phyloP scores from a whole-genome alignment of 2,329 filamentous ascomycete species.

The Alternaria gansuensis region DNA sequence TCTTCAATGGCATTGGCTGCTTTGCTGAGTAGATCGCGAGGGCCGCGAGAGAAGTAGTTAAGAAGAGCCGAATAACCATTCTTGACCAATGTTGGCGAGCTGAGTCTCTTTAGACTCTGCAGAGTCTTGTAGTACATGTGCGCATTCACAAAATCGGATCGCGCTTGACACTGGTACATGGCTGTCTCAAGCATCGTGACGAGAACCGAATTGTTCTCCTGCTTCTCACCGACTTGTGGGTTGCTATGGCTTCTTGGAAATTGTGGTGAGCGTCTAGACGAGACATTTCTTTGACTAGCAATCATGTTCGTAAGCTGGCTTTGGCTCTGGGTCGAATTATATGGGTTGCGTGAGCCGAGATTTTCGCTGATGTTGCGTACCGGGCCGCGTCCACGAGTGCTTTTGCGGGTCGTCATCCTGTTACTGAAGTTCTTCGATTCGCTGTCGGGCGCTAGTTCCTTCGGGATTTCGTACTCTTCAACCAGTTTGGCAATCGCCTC shows the following conservation, averaged over 20 bases:
- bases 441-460: conserved; percentile 68
- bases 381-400: conserved; percentile 39
- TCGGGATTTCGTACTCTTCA: conserved; percentile 81
- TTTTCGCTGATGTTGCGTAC: conserved; percentile 41
- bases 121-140: conserved; percentile 87
- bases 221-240: conserved; percentile 43
- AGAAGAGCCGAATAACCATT: conserved; percentile 76
- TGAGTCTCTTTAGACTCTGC: conserved; percentile 72
- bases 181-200: conserved; percentile 79
- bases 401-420: conserved; percentile 63
- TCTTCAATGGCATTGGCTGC: conserved; percentile 78
- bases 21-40: conserved; percentile 72
- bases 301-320: conserved; percentile 53
- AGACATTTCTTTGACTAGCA: conserved; percentile 49
- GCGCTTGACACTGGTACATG: conserved; percentile 76
- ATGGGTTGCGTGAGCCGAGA: conserved; percentile 63
- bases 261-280: conserved; percentile 49
- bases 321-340: conserved; percentile 46
- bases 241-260: conserved; percentile 55
- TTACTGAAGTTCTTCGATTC: conserved; percentile 74
- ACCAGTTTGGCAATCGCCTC: conserved; percentile 83
- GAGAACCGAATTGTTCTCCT: conserved; percentile 61
- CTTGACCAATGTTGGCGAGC: conserved; percentile 67
- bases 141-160: conserved; percentile 83
- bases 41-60: conserved; percentile 76